A percentile compares a stretch with the other conserved stretches of the same genome.
Evolutionary conservation across 2,329 filamentous ascomycete genomes (phyloP).

Genomic region (Grosmannia huntii): DNA sequence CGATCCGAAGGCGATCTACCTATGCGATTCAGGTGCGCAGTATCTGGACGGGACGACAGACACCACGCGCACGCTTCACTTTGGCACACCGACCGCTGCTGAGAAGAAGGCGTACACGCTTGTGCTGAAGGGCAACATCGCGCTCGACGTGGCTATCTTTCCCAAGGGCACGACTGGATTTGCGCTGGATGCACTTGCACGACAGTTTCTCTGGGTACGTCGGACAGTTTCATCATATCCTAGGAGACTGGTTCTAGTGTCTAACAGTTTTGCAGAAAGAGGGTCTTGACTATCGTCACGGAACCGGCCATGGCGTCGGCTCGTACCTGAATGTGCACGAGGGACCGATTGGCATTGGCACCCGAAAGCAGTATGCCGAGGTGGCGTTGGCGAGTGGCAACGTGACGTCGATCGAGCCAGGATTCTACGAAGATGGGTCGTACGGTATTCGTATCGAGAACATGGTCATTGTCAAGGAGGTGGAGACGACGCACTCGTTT

Average conservation of each 20-base stretch:
- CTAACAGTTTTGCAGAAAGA: conserved; percentile 34
- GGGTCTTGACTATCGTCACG: conserved; percentile 89
- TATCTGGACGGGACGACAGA: conserved; percentile 94
- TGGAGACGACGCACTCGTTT: conserved; percentile 76
- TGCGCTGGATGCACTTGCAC: conserved; percentile 74
- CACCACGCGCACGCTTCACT: conserved; percentile 86
- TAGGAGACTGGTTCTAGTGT: not conserved
- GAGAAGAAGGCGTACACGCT: conserved; percentile 87
- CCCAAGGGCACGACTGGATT: conserved; percentile 93
- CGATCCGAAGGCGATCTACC: conserved; percentile 74
- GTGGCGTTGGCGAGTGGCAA: conserved; percentile 84
- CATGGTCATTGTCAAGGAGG: conserved; percentile 78
- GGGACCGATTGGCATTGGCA: conserved; percentile 91
- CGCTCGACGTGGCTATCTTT: conserved; percentile 73
- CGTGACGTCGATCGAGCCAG: conserved; percentile 90
- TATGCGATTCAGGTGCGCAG: conserved; percentile 96
- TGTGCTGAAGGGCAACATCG: conserved; percentile 88
- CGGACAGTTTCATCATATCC: not conserved
- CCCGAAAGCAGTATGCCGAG: conserved; percentile 80
- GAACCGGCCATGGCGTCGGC: conserved; percentile 90
- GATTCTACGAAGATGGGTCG: conserved; percentile 90
- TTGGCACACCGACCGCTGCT: conserved; percentile 68
- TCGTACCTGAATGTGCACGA: conserved; percentile 96
- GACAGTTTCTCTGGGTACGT: conserved; percentile 80
- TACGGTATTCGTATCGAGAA: conserved; percentile 98